Evolutionary conservation across 2,329 filamentous ascomycete species (phyloP).

Genomic region (Fusarium sp.): DNA sequence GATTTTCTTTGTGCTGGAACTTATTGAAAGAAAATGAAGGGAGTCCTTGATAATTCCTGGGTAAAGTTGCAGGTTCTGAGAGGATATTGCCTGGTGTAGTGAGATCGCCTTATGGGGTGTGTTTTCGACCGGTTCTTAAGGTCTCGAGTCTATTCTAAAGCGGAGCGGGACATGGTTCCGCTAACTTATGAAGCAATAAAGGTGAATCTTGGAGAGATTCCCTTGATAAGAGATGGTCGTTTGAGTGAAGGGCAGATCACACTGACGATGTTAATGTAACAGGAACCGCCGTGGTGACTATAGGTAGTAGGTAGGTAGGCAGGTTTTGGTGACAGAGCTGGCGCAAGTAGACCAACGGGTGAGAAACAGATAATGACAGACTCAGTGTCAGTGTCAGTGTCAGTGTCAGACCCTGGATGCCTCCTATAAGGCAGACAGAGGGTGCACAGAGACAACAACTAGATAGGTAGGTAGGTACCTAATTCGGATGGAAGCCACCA

Average conservation of each 20-base stretch:
- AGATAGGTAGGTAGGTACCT: not conserved
- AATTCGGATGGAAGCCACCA: slow-evolving; percentile 7
- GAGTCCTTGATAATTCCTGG: not conserved
- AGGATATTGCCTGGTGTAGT: not conserved
- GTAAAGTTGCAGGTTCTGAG: not conserved
- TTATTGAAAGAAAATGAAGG: not conserved
- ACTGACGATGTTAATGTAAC: not conserved
- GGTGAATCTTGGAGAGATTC: not conserved
- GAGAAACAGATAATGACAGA: not conserved
- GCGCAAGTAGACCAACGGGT: not conserved
- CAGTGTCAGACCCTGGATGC: slow-evolving; percentile 22
- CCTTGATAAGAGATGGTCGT: not conserved
- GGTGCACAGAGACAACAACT: slow-evolving; percentile 14
- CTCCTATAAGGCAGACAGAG: slow-evolving; percentile 6
- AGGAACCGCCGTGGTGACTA: not conserved
- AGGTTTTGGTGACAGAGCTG: not conserved
- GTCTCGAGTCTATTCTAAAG: not conserved
- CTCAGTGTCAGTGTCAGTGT: not conserved
- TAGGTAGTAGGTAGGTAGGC: not conserved
- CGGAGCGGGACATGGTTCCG: not conserved
- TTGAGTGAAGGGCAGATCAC: not conserved
- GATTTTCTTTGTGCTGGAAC: not conserved
- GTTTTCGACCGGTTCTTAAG: not conserved
- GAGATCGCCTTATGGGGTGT: not conserved
- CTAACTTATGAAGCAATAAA: not conserved